Percentiles rank a stretch among this genome's conserved stretches.
Evolutionary conservation across 371 early-diverging fungal genomes (phyloP).

Genomic region (Smittium mucronatum): DNA sequence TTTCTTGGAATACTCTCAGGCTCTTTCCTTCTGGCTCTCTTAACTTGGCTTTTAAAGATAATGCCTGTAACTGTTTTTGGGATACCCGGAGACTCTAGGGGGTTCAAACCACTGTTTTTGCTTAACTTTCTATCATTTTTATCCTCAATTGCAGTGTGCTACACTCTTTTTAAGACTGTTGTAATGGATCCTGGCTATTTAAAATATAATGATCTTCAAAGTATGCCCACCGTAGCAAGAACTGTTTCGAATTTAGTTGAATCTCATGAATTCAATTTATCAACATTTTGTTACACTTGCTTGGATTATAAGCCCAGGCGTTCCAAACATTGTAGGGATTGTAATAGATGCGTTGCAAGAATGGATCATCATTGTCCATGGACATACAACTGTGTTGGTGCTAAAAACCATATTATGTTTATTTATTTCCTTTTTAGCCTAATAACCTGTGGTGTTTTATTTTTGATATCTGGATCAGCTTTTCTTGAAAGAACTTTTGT

Average conservation of each 20-base stretch:
- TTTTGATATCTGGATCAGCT: slow-evolving; percentile 41
- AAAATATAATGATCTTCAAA: slow-evolving; percentile 31
- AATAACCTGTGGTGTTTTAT: slow-evolving; percentile 42
- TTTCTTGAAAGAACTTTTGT: slow-evolving; percentile 29
- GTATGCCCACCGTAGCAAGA: slow-evolving; percentile 24
- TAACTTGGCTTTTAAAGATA: slow-evolving; percentile 44
- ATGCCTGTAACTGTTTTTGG: slow-evolving; percentile 32
- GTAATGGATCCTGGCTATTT: slow-evolving; percentile 74
- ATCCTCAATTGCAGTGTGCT: slow-evolving; percentile 38
- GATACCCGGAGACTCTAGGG: slow-evolving; percentile 15
- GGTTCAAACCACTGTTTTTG: slow-evolving; percentile 16
- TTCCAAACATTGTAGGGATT: slow-evolving; percentile 94
- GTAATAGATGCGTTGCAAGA: slow-evolving; percentile 92
- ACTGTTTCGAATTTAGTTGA: slow-evolving; percentile 52
- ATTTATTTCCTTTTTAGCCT: slow-evolving; percentile 57
- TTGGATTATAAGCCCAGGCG: slow-evolving; percentile 73
- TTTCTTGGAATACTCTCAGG: slow-evolving; percentile 74
- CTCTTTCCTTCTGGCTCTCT: slow-evolving; percentile 50
- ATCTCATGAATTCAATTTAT: slow-evolving; percentile 48
- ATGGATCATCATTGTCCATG: slow-evolving; percentile 99
- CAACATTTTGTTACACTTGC: slow-evolving; percentile 74
- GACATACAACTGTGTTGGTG: slow-evolving; percentile 83
- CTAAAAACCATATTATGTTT: slow-evolving; percentile 71
- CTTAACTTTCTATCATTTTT: slow-evolving; percentile 18
- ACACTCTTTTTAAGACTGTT: slow-evolving; percentile 58